Evolutionary conservation across 108 stramenopile species (phyloP).

Genomic region (Fistulifera solaris): DNA sequence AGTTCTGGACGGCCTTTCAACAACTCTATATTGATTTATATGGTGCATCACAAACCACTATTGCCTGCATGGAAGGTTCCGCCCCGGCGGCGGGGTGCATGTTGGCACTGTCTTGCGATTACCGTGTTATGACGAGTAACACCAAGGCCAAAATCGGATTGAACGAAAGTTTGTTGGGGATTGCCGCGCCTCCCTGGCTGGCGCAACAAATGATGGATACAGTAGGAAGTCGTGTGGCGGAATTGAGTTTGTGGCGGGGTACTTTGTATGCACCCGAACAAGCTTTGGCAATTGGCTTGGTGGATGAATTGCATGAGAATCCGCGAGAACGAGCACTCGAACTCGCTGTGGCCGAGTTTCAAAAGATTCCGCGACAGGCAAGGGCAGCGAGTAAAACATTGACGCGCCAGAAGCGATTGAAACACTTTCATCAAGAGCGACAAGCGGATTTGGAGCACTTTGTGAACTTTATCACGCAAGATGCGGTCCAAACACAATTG

Average conservation of each 20-base stretch:
- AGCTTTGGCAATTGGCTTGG: conserved; percentile 55
- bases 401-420: conserved; percentile 31
- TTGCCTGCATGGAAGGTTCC: conserved; percentile 67
- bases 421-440: conserved; percentile 34
- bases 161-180: conserved; percentile 77
- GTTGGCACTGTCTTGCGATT: conserved; percentile 80
- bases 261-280: conserved; percentile 48
- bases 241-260: conserved; percentile 56
- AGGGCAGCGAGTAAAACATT: conserved; percentile 53
- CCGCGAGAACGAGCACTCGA: conserved; percentile 28
- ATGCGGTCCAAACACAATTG: conserved; percentile 49
- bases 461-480: conserved; percentile 50
- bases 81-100: conserved; percentile 86
- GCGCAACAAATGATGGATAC: conserved; percentile 36
- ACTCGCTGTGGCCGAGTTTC: conserved; percentile 28
- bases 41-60: conserved; percentile 50
- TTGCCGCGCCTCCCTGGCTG: conserved; percentile 62
- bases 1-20: conserved; percentile 76
- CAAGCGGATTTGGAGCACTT: conserved; percentile 54
- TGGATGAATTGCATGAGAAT: conserved; percentile 57
- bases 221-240: conserved; percentile 69
- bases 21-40: conserved; percentile 78
- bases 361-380: conserved; percentile 50
- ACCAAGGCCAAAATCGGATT: conserved; percentile 47
- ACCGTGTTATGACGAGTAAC: conserved; percentile 55